A percentile compares a stretch with the other conserved stretches of the same genome.
Conservation (phyloP, 2,329 filamentous ascomycete species). For the Monilinia fructicola region DNA sequence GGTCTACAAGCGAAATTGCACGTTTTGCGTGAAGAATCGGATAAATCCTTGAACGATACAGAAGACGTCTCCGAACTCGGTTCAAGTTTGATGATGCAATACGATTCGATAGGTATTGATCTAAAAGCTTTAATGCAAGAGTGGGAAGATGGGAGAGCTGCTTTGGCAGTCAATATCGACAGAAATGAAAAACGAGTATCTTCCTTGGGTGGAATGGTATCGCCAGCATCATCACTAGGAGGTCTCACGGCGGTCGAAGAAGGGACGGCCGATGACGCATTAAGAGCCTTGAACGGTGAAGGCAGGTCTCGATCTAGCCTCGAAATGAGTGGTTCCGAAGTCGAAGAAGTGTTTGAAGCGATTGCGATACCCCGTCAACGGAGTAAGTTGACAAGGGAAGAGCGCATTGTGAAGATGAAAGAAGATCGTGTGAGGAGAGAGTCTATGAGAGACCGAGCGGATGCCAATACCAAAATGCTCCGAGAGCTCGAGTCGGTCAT, state of each 20-base stretch:
- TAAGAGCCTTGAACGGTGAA: conserved; percentile 77
- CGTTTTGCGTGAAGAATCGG: conserved; percentile 85
- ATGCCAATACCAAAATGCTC: conserved; percentile 86
- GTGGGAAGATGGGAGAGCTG: conserved; percentile 86
- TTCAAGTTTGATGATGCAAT: conserved; percentile 78
- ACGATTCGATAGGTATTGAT: conserved; percentile 90
- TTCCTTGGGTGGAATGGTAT: conserved; percentile 56
- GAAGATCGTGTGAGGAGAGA: conserved; percentile 80
- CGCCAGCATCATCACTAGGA: conserved; percentile 62
- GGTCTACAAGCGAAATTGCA: conserved; percentile 94
- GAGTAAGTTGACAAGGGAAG: conserved; percentile 74
- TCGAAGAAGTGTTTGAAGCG: conserved; percentile 86
- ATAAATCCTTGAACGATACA: conserved; percentile 72
- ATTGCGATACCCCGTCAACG: conserved; percentile 73
- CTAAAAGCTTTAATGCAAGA: conserved; percentile 76
- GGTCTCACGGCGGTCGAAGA: conserved; percentile 63
- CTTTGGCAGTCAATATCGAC: conserved; percentile 78
- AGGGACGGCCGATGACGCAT: conserved; percentile 64
- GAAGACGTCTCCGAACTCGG: conserved; percentile 73
- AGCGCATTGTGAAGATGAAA: conserved; percentile 82
- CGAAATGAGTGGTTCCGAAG: conserved; percentile 57
- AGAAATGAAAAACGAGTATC: conserved; percentile 71
- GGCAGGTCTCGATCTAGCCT: conserved; percentile 51
- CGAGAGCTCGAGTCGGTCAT: conserved; percentile 91
- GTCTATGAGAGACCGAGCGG: conserved; percentile 67